Base-by-base conservation (phyloP, 2,329 filamentous ascomycete genomes). In the Cladosporium velox region DNA sequence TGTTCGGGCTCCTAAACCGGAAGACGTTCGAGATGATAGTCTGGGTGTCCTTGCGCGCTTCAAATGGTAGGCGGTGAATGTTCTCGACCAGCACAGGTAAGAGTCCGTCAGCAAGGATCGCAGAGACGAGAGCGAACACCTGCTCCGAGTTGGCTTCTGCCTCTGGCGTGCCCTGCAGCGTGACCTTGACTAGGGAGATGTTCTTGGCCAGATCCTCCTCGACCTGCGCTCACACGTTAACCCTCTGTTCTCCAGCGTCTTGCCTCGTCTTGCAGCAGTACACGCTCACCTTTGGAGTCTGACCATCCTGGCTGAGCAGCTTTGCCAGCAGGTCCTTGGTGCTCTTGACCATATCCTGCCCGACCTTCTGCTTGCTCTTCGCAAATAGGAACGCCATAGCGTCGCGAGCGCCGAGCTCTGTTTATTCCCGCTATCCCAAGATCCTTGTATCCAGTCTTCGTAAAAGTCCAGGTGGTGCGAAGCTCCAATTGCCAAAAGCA, bases 1-100 rank as follows among this genome's bases (percentile, higher is more conserved):
- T 87, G 51, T 80, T 79, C 12, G 87, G 83, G 6, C 90, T 90
- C 70, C 91, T 91, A 83, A 95, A 97, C 70, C 93, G 91, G 77
- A 97, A 92, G 71, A 96, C 91, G 78, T 94, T 95, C 49, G 93
- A 97, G 81, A 98, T 95, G 77, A 97, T 95, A 69, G 95, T 91
- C 77, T 97, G 94, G 14, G 92, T 91, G 76, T 97, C 94, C 82
- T 97, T 98, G 75, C 94, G 90, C 44, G 93, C 92, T 82, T 99
- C 95, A 82, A 99, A 99, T 0, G 94, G 93, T 4, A 99, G 86
- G 61, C 90, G 87, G 79, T 92, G 88, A 55, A 99, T 90, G 75
- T 90, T 90, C 67, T 89, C 85, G 24, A 94, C 92, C 66, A 99
- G 89, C 61, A 91, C 84, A 72, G 91, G 91, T 52, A 99, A 88